phyloP scores from a whole-genome alignment of 116 monocot species.

The Iris pallida region DNA sequence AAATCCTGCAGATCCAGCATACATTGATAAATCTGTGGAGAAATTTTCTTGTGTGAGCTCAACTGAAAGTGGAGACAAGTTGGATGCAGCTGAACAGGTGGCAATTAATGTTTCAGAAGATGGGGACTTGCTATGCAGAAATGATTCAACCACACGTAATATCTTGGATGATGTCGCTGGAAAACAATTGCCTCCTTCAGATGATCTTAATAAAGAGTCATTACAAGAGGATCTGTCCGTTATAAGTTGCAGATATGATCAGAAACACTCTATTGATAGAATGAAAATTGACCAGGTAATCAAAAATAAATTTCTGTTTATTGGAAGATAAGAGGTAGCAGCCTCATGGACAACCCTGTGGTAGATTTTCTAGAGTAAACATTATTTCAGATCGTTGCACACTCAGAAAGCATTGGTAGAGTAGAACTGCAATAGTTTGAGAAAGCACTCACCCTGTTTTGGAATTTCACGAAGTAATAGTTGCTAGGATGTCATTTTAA shows the following conservation, averaged over 20 bases:
- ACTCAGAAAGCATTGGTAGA: too few relatives aligned
- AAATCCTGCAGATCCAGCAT: neutral
- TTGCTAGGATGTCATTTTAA: too few relatives aligned
- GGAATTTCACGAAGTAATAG: too few relatives aligned
- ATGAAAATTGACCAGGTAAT: slow-evolving; percentile 12
- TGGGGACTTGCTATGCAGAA: neutral
- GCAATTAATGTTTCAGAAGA: neutral
- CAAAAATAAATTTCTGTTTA: neutral
- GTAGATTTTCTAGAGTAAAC: too few relatives aligned
- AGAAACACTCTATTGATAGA: slow-evolving; percentile 1
- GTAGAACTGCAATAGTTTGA: too few relatives aligned
- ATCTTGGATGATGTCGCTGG: neutral
- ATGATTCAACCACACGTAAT: neutral
- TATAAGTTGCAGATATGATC: neutral
- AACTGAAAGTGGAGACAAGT: neutral
- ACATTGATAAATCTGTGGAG: neutral
- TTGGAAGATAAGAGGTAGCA: neutral
- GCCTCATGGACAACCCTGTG: too few relatives aligned
- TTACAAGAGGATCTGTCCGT: neutral
- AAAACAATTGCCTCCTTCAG: neutral
- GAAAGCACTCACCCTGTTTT: too few relatives aligned
- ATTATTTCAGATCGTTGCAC: too few relatives aligned
- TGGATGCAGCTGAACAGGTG: neutral
- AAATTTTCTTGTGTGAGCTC: slow-evolving; percentile 8
- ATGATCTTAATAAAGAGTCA: neutral